A percentile compares a stretch with the other conserved stretches of the same genome.
Evolutionary conservation across 2,329 filamentous ascomycete species (phyloP).

Genomic region (Myriosclerotinia curreyana): DNA sequence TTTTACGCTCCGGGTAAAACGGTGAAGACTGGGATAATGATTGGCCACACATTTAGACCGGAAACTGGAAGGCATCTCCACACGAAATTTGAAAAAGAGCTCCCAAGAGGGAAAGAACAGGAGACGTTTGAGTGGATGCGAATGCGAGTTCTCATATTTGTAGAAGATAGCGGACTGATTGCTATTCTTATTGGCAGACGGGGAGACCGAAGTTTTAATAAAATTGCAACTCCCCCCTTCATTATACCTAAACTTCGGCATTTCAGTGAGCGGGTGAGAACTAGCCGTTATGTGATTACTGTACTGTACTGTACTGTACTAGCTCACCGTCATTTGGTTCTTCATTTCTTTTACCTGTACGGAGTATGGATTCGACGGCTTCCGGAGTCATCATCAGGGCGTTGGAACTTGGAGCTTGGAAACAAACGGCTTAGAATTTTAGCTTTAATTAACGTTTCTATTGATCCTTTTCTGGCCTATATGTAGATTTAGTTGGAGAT

Average conservation of each 20-base stretch:
- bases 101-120: slow-evolving; percentile 12
- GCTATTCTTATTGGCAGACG: slow-evolving; percentile 1
- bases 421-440: neutral
- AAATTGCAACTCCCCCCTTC: slow-evolving; percentile 9
- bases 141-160: slow-evolving; percentile 7
- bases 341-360: neutral
- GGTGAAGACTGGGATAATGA: slow-evolving; percentile 18
- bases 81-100: slow-evolving; percentile 10
- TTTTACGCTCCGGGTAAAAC: slow-evolving; percentile 18
- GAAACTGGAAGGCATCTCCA: slow-evolving; percentile 22
- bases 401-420: neutral
- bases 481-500: too few relatives aligned
- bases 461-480: neutral
- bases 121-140: slow-evolving; percentile 10
- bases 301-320: slow-evolving; percentile 4
- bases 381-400: neutral
- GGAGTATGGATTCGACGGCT: neutral
- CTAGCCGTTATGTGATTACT: neutral
- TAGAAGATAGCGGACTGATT: slow-evolving; percentile 4
- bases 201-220: slow-evolving; percentile 12
- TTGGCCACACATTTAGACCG: slow-evolving; percentile 10
- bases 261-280: slow-evolving; percentile 1
- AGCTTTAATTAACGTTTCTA: neutral
- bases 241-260: slow-evolving; percentile 3
- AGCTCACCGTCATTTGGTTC: slow-evolving; percentile 12